phyloP scores from a whole-genome alignment of 306 rosid species.

The Canavalia ensiformis region DNA sequence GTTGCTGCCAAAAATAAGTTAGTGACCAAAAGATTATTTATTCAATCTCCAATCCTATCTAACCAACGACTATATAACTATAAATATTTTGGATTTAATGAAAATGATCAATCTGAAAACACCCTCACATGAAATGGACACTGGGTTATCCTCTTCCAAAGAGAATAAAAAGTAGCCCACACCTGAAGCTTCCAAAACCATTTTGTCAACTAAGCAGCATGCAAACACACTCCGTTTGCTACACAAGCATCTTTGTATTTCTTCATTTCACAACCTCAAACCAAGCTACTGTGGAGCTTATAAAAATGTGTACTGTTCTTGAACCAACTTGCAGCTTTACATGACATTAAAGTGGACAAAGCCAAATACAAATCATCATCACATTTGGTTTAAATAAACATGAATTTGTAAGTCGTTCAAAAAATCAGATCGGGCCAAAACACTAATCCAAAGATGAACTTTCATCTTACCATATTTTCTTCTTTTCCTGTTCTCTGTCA shows the following conservation, averaged over 20 bases:
- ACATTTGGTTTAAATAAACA: neutral
- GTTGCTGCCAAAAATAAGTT: no score
- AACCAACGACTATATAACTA: no score
- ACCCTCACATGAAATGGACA: conserved; percentile 19
- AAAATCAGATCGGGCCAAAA: conserved; percentile 12
- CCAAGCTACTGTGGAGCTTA: neutral
- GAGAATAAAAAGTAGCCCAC: neutral
- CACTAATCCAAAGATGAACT: conserved; percentile 21
- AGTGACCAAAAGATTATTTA: no score
- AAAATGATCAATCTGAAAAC: neutral
- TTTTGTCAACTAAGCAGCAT: neutral
- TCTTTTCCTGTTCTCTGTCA: neutral
- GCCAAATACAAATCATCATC: neutral
- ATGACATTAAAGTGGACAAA: conserved; percentile 15
- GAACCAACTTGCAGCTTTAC: conserved; percentile 15
- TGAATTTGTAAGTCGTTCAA: neutral
- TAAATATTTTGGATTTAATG: neutral
- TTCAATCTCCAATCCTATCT: no score
- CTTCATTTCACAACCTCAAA: conserved; percentile 21
- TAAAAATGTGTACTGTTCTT: conserved; percentile 26
- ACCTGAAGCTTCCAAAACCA: conserved; percentile 14
- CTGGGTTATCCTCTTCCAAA: neutral
- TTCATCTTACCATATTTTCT: neutral
- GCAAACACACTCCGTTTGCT: neutral
- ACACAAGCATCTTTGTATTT: neutral